These are phyloP conservation scores for Hypomontagnella monticulosa DNA, from an alignment of 495 filamentous ascomycete genomes.

Conservation along the genomic window DNA sequence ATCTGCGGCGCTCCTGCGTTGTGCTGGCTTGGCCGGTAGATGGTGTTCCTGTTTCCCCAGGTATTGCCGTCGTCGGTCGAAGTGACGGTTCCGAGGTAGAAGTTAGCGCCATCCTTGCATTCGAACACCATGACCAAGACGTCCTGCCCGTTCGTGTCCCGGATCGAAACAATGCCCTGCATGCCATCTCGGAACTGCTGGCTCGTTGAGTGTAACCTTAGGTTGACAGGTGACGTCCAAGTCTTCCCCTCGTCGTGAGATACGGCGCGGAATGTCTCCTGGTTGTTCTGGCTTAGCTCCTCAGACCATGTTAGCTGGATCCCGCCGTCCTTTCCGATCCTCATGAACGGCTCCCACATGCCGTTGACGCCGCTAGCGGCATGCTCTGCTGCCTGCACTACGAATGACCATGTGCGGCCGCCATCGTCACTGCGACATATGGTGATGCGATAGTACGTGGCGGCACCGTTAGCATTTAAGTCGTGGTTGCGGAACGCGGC, in stretches of 20 bases:
- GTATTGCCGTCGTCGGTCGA: conserved; percentile 66
- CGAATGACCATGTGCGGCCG: conserved; percentile 61
- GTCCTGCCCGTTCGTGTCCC: conserved; percentile 46
- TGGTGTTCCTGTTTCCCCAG: conserved; percentile 60
- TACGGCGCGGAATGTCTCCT: conserved; percentile 66
- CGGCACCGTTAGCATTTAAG: conserved; percentile 44
- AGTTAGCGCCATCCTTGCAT: conserved; percentile 55
- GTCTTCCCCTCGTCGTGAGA: conserved; percentile 62
- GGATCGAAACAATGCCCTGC: conserved; percentile 68
- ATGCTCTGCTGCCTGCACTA: conserved; percentile 53
- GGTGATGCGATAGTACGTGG: conserved; percentile 67
- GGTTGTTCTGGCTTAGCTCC: conserved; percentile 63
- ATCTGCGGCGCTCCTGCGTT: conserved; percentile 67
- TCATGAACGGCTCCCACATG: conserved; percentile 70
- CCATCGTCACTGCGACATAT: conserved; percentile 64
- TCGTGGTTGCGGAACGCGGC: conserved; percentile 71
- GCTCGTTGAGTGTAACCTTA: conserved; percentile 51
- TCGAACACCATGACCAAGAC: conserved; percentile 69
- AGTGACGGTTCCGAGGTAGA: conserved; percentile 60
- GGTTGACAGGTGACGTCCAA: conserved; percentile 53
- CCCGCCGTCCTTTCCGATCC: conserved; percentile 55
- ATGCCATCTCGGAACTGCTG: conserved; percentile 52
- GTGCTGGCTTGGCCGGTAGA: conserved; percentile 56
- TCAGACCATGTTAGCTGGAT: conserved; percentile 69
- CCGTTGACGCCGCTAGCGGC: conserved; percentile 57